These are phyloP conservation scores for Ampelocalamus luodianensis DNA, from an alignment of 176 grass and related monocot genomes.

Conservation along the genomic window DNA sequence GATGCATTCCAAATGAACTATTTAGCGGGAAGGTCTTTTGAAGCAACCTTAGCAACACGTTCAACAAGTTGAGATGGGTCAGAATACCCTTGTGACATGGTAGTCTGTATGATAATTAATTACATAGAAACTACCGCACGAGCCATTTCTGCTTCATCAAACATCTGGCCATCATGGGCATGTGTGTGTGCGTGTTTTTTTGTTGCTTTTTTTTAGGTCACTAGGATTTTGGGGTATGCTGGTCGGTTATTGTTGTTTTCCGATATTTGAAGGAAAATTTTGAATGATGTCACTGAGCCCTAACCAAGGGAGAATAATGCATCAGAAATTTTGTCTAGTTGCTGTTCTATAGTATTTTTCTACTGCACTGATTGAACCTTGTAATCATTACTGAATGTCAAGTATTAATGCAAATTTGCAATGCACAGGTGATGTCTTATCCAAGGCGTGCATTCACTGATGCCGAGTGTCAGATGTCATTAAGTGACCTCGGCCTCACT, in stretches of 20 bases:
- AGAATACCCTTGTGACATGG: background rate
- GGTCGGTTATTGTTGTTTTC: background rate
- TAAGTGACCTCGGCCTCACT: conserved; percentile 77
- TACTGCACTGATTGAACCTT: background rate
- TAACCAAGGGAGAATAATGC: background rate
- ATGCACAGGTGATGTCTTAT: conserved; percentile 79
- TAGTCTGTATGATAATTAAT: background rate
- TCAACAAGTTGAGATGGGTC: background rate
- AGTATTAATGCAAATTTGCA: background rate
- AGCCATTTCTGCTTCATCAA: conserved; percentile 3
- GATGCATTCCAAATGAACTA: conserved; percentile 19
- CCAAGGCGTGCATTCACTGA: conserved; percentile 76
- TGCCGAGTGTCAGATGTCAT: conserved; percentile 61
- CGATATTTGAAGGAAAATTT: background rate
- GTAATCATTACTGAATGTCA: background rate
- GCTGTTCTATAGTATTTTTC: background rate
- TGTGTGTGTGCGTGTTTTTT: no score
- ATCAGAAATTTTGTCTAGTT: conserved; percentile 2
- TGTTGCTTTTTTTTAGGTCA: background rate
- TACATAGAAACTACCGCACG: background rate
- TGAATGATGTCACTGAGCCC: background rate
- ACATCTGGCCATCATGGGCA: background rate
- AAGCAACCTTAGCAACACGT: no score
- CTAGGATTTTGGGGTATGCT: background rate
- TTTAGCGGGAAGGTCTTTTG: background rate